Conservation (phyloP, 306 rosid genomes). For the Quercus aquifolioides region DNA sequence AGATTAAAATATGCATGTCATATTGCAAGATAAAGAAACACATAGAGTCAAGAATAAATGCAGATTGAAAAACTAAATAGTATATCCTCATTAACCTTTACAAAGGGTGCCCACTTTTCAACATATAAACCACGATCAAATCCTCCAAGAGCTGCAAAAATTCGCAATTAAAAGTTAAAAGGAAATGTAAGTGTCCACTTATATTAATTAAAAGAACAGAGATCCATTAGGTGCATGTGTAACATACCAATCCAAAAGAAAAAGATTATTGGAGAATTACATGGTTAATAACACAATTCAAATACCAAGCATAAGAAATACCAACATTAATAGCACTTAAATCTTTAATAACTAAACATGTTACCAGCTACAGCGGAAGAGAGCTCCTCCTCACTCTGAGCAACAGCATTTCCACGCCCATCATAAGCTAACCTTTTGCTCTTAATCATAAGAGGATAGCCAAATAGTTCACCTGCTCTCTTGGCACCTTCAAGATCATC, state of each 20-base stretch:
- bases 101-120: constrained; percentile 87
- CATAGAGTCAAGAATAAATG: background rate
- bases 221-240: no score
- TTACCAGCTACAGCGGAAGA: constrained; percentile 67
- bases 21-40: background rate
- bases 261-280: background rate
- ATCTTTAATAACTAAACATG: background rate
- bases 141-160: constrained; percentile 81
- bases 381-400: constrained; percentile 64
- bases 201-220: background rate
- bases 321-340: background rate
- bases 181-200: background rate
- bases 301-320: background rate
- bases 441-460: constrained; percentile 49
- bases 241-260: background rate
- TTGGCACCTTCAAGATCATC: constrained; percentile 70
- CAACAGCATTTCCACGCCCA: constrained; percentile 97
- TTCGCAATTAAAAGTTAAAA: background rate
- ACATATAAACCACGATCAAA: constrained; percentile 74
- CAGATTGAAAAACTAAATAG: no score
- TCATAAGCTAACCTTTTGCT: constrained; percentile 92
- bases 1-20: background rate
- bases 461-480: constrained; percentile 66
- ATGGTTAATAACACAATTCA: background rate
- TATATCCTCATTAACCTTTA: constrained; percentile 32